Conservation (phyloP, 2,329 filamentous ascomycete species). For the Colletotrichum sp. region DNA sequence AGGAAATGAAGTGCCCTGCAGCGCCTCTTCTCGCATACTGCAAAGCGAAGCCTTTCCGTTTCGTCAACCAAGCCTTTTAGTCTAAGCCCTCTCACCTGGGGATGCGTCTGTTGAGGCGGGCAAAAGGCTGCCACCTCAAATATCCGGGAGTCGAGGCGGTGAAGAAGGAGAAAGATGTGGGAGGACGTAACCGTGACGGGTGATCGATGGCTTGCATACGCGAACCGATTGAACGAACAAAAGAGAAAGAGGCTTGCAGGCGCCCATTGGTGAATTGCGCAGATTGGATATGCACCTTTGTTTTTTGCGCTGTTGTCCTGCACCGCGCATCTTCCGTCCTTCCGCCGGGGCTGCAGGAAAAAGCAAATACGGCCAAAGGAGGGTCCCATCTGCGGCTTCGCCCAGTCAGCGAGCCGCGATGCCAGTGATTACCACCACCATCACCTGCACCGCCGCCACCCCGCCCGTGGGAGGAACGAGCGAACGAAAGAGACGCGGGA, state of each 20-base stretch:
- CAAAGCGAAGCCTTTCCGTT: not conserved
- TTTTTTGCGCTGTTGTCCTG: not conserved
- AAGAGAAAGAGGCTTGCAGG: not conserved
- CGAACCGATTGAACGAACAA: not conserved
- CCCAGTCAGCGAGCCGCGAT: not conserved
- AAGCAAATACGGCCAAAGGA: conserved; percentile 7
- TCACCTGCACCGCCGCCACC: not conserved
- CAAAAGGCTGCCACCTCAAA: not conserved
- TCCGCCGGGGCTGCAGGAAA: conserved; percentile 1
- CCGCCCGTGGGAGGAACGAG: not conserved
- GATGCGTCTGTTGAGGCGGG: not conserved
- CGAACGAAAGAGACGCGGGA: not conserved
- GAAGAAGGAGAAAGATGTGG: not conserved
- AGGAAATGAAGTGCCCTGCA: not conserved
- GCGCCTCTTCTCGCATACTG: not conserved
- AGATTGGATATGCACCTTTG: not conserved
- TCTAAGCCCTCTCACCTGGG: not conserved
- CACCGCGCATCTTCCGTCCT: not conserved
- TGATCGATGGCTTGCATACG: conserved; percentile 8
- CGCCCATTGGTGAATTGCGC: not conserved
- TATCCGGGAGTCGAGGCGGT: conserved; percentile 5
- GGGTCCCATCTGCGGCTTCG: not conserved
- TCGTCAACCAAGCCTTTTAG: not conserved
- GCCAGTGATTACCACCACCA: not conserved
- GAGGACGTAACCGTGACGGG: not conserved